Base-by-base conservation (phyloP, 148 eudicot species). In the Rheum nobile region DNA sequence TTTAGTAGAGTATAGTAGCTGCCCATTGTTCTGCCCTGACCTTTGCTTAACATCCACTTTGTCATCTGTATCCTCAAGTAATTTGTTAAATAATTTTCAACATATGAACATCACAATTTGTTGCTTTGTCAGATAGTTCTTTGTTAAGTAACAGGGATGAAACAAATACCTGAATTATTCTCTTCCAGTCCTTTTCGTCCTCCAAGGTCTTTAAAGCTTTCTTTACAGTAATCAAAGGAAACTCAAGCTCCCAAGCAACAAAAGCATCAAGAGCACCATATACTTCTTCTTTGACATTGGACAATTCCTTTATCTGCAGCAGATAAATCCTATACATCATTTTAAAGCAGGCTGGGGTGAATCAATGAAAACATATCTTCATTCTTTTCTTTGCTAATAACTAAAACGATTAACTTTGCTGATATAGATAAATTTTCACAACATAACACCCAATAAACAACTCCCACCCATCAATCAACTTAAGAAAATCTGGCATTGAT, bases 21-120 rank as follows among this genome's bases (percentile, higher is more conserved):
- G 78, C 98, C 98, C 97, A 93, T 88, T 75, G 98, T 93, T 79
- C 85, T 86, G 32, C 98, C 98, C 81, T 93, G 98, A 75, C 98
- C 98, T 86, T 93, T 93, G 89, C 97, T 93, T 79, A 93, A 75
- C 98, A 93, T 93, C 98, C 98, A 93, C 82, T 93, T 93, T 75
- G 98, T 86, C 82, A 93, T 84, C 98, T 93, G 61, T 11, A 76
- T 50, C 39, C 44, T 24, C 0, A n/a, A 26, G 71, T 41, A 26
- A 61, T 34, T 46, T 26, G 55, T 74, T 67, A 26, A 14, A 8
- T 31, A 16, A 65, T 31, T 24, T 32, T 31, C 41, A 8, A 38
- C 70, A 32, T 65, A 17, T 14, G 70, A 65, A 50, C 44, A 71
- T 55, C 4, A 3, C 29, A 0, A 8, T 19, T 28, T 73, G 54